Base-by-base conservation (phyloP, 805 yeast species). In the Ogataea philodendri region DNA sequence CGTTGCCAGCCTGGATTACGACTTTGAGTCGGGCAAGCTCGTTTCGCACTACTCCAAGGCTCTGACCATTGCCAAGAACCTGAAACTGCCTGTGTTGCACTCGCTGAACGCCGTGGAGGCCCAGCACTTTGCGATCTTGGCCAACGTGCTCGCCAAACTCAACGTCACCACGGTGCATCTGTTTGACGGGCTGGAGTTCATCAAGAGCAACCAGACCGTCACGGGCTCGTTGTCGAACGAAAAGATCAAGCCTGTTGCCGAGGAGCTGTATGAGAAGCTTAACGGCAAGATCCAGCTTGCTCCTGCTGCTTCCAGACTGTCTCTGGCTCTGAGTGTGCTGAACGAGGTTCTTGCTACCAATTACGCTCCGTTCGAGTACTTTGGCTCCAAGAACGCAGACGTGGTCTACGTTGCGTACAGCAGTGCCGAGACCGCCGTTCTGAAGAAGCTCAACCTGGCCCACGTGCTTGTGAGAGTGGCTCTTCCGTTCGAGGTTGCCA, bases 331-430 rank as follows among this genome's bases (percentile, higher is more conserved):
- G 26, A 35, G 56, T 5, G 59, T 66, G 26, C 62, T 82, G 53
- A 82, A 81, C 62, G 46, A 62, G 13, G 57, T 69, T n/a, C 61
- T 78, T 13, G 81, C 79, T 22, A 67, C 82, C 10, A 43, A 59
- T 11, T 76, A 75, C 54, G 60, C 69, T 30, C 76, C 81, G 17
- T 83, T 84, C 52, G 86, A 84, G 59, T 86, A 81, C 61, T 63
- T 57, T 41, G 96, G 96, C 35, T 66, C 67, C 35, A 56, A 58
- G 7, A 60, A 67, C 37, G 81, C 95, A 7, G 75, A 74, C 28
- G 76, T 82, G 15, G 84, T 89, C n/a, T 80, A 84, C 57, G 90
- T 88, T 21, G 69, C 80, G n/a, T 78, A 83, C 46, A 95, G 96
- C 15, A 69, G 93, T 25, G 61, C 72, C 26, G 88, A 83, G 56